Evolutionary conservation across 2,329 filamentous ascomycete species (phyloP).

Genomic region (Leptographium galeiforme): DNA sequence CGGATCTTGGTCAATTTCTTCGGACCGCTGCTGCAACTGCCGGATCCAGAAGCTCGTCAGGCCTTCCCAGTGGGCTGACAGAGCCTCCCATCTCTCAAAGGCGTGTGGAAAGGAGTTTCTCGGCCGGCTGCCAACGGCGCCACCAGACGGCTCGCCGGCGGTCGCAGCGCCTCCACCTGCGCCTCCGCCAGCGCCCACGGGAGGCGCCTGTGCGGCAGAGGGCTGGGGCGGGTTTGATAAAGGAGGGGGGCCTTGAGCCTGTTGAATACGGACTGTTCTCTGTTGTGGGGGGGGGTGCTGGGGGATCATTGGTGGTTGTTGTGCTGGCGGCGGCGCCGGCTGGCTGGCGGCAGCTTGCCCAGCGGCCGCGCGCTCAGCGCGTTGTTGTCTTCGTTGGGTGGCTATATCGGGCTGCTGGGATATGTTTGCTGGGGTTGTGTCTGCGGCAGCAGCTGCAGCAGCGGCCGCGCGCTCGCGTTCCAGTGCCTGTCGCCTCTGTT

Average conservation of each 20-base stretch:
- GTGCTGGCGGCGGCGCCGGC: not conserved
- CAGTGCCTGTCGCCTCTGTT: conserved; percentile 27
- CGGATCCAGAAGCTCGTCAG: conserved; percentile 96
- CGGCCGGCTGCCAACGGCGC: conserved; percentile 23
- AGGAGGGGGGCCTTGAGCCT: not conserved
- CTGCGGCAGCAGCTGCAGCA: conserved; percentile 15
- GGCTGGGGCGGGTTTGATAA: not conserved
- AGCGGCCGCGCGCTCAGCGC: conserved; percentile 14
- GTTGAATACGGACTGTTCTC: conserved; percentile 5
- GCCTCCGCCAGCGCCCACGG: not conserved
- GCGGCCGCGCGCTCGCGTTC: conserved; percentile 22
- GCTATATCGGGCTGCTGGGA: conserved; percentile 20
- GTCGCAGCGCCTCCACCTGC: not conserved
- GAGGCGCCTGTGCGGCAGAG: not conserved
- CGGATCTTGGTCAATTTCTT: conserved; percentile 70
- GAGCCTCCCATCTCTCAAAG: conserved; percentile 92
- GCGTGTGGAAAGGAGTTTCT: conserved; percentile 82
- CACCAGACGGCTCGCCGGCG: conserved; percentile 18
- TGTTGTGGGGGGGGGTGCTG: conserved; percentile 5
- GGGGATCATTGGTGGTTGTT: conserved; percentile 5
- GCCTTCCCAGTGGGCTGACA: conserved; percentile 97
- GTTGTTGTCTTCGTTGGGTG: conserved; percentile 20
- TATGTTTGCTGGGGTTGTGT: conserved; percentile 11
- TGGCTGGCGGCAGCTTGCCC: conserved; percentile 6
- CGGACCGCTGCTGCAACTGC: conserved; percentile 77